phyloP scores from a whole-genome alignment of 805 yeast species.

The Candida stauntonica region DNA sequence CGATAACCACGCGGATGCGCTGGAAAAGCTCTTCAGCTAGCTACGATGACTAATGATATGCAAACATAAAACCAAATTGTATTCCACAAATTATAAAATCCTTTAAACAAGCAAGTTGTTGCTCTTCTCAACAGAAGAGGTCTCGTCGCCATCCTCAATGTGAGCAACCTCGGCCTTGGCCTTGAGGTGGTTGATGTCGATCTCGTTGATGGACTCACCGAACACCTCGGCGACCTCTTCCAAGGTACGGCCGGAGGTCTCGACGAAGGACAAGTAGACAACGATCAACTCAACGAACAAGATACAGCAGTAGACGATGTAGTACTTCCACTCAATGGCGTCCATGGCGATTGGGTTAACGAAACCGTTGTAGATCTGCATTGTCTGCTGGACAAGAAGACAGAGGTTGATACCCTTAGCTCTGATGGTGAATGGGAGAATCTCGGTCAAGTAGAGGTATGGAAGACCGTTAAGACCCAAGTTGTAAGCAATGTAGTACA shows the following conservation, averaged over 20 bases:
- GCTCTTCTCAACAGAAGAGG: slow-evolving; percentile 11
- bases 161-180: slow-evolving; percentile 17
- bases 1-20: slow-evolving; percentile 2
- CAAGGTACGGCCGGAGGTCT: slow-evolving; percentile 35
- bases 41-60: not conserved
- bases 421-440: slow-evolving; percentile 31
- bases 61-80: slow-evolving; percentile 1
- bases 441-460: slow-evolving; percentile 42
- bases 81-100: not conserved
- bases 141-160: slow-evolving; percentile 14
- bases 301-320: slow-evolving; percentile 33
- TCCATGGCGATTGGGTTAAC: slow-evolving; percentile 37
- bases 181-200: slow-evolving; percentile 14
- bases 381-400: slow-evolving; percentile 21
- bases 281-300: slow-evolving; percentile 28
- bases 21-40: slow-evolving; percentile 2
- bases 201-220: slow-evolving; percentile 26
- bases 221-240: slow-evolving; percentile 37
- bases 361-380: slow-evolving; percentile 31
- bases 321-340: slow-evolving; percentile 33
- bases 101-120: slow-evolving; percentile 14
- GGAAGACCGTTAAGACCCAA: slow-evolving; percentile 43
- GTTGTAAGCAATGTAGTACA: slow-evolving; percentile 40
- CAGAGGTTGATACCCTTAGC: slow-evolving; percentile 28
- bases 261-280: slow-evolving; percentile 33